Base-by-base conservation (phyloP, 352 stramenopile species). In the Phytophthora kernoviae region DNA sequence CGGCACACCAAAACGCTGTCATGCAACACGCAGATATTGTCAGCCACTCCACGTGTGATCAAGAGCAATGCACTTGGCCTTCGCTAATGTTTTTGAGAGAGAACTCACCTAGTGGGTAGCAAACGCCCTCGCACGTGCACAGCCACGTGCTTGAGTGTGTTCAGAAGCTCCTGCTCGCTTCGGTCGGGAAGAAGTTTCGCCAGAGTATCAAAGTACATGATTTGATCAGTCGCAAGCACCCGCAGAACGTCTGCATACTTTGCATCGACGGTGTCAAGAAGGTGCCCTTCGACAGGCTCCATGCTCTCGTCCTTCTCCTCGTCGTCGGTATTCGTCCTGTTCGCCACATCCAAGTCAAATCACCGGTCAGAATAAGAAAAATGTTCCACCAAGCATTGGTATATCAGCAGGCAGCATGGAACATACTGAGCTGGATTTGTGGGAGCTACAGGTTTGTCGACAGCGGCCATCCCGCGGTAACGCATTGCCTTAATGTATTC, bases 401-500 rank as follows among this genome's bases (percentile, higher is more conserved):
- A 5, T 5, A 20, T 42, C 21, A 58, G 5, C 8, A 8, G 18
- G 8, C 20, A n/a, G 14, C 18, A 33, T 30, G n/a, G 9, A 10
- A 48, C 64, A 26, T 61, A 71, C 55, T 64, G 54, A 20, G 69
- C 58, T 12, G 51, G 45, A 40, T 68, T 80, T 8, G 47, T 55
- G 5, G 53, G 27, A 41, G 62, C 10, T 39, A 54, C 48, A 2
- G 62, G 45, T 15, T 73, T 70, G 30, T 81, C 62, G 36, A 43
- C 53, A n/a, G 57, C 39, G 6, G 54, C 41, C 60, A 67, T 69
- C 30, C 65, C 67, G 17, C 84, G 82, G 54, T 94, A 94, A 14
- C 84, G 82, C 59, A 94, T 58, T 9, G 85, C 81, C 51, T 85
- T 82, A 5, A 94, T 75, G 61, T 93, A 94, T 58, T 89, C 74